These are phyloP conservation scores for Saitozyma podzolica DNA, from an alignment of 768 basidiomycete species.

Conservation along the genomic window DNA sequence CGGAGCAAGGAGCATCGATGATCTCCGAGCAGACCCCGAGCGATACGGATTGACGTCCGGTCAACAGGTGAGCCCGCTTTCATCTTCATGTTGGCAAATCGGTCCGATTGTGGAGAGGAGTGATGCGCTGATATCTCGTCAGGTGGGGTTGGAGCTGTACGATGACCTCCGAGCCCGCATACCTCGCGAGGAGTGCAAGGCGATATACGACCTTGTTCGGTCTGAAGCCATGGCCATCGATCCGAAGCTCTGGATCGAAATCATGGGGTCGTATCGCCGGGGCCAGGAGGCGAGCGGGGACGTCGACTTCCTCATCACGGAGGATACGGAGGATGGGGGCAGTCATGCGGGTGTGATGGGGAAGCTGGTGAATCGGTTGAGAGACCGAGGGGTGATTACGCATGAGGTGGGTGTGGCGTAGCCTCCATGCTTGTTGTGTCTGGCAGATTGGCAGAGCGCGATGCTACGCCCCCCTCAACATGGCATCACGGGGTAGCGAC, in stretches of 20 bases:
- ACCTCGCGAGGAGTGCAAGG: constrained; percentile 74
- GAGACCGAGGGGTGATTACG: constrained; percentile 65
- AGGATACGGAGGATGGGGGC: constrained; percentile 68
- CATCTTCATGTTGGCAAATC: constrained; percentile 2
- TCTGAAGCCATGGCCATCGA: constrained; percentile 71
- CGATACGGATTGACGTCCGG: constrained; percentile 1
- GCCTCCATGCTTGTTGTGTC: background rate
- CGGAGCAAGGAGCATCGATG: constrained; percentile 77
- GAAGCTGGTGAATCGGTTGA: constrained; percentile 63
- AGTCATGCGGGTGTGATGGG: constrained; percentile 72
- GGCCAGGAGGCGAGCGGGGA: constrained; percentile 83
- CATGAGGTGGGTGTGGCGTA: constrained; percentile 57
- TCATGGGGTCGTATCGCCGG: constrained; percentile 91
- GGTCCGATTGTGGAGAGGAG: background rate
- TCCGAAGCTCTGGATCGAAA: constrained; percentile 68
- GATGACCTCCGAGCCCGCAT: constrained; percentile 82
- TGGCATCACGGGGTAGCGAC: no score
- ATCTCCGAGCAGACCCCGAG: constrained; percentile 56
- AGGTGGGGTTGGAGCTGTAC: constrained; percentile 49
- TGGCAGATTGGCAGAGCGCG: no score
- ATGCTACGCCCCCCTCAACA: no score
- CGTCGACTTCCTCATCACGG: constrained; percentile 84
- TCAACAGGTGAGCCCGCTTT: constrained; percentile 55
- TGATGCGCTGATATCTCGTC: background rate
- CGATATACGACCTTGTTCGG: constrained; percentile 71